These are phyloP conservation scores for Candida dajiaensis DNA, from an alignment of 805 yeast genomes.

Conservation along the genomic window DNA sequence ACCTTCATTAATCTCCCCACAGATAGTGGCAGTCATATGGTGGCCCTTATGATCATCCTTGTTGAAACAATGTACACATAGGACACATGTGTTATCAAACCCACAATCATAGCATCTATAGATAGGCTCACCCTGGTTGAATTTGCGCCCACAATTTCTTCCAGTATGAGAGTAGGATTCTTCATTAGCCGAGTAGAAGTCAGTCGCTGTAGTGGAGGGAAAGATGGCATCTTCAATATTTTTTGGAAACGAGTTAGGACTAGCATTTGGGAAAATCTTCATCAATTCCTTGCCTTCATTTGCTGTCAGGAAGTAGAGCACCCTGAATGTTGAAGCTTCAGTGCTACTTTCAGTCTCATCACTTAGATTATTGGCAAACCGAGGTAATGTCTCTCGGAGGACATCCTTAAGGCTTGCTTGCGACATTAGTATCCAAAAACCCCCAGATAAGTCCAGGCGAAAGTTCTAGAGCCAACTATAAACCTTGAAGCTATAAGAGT, in stretches of 20 bases:
- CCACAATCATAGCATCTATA: slow-evolving; percentile 76
- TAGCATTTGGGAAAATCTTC: neutral
- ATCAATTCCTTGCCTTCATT: neutral
- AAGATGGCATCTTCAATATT: neutral
- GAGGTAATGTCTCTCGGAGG: neutral
- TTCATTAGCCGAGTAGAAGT: neutral
- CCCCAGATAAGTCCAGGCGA: neutral
- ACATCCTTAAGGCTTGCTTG: neutral
- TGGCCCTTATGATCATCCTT: slow-evolving; percentile 63
- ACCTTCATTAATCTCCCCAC: slow-evolving; percentile 31
- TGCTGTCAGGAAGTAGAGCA: neutral
- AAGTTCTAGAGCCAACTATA: neutral
- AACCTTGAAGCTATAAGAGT: neutral
- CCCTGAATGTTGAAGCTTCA: neutral
- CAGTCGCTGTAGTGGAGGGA: no score
- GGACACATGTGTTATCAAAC: slow-evolving; percentile 70
- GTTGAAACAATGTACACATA: slow-evolving; percentile 70
- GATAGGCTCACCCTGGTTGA: slow-evolving; percentile 56
- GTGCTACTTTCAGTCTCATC: neutral
- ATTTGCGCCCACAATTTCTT: slow-evolving; percentile 64
- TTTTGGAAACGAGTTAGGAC: neutral
- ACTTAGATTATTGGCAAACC: neutral
- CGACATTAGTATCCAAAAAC: neutral
- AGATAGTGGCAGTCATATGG: slow-evolving; percentile 43
- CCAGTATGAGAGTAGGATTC: slow-evolving; percentile 36